phyloP scores from a whole-genome alignment of 345 rosid genomes.

The Rhizophora mangle region DNA sequence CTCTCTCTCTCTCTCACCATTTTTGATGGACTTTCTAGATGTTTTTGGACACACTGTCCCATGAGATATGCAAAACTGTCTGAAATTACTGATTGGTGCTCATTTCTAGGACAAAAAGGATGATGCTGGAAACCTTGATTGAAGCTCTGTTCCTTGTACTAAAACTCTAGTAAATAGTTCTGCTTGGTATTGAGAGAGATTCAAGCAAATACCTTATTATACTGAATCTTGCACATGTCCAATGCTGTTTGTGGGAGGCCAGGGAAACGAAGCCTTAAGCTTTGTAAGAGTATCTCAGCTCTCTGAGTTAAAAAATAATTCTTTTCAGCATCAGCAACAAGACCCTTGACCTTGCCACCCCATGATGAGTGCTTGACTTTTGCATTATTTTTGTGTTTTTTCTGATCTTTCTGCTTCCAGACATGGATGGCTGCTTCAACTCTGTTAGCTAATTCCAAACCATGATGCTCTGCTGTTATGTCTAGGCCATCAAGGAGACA shows the following conservation, averaged over 20 bases:
- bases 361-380: conserved; percentile 58
- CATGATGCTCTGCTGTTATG: conserved; percentile 78
- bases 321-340: conserved; percentile 58
- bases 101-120: no score
- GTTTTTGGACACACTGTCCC: no score
- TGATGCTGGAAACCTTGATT: no score
- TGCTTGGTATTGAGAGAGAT: neutral
- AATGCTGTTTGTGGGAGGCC: conserved; percentile 89
- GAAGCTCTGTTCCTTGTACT: no score
- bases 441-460: conserved; percentile 76
- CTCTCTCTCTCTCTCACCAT: no score
- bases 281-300: conserved; percentile 73
- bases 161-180: no score
- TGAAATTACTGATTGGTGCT: neutral
- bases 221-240: conserved; percentile 97
- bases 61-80: no score
- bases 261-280: conserved; percentile 74
- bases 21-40: no score
- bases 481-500: conserved; percentile 85
- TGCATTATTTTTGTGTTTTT: conserved; percentile 34
- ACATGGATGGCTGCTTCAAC: conserved; percentile 80
- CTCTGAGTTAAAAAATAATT: conserved; percentile 58
- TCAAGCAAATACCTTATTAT: conserved; percentile 51
- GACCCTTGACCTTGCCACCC: conserved; percentile 93
- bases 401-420: conserved; percentile 71